A percentile compares a stretch with the other conserved stretches of the same genome.
Conservation (phyloP, 345 rosid genomes). For the Durio zibethinus region DNA sequence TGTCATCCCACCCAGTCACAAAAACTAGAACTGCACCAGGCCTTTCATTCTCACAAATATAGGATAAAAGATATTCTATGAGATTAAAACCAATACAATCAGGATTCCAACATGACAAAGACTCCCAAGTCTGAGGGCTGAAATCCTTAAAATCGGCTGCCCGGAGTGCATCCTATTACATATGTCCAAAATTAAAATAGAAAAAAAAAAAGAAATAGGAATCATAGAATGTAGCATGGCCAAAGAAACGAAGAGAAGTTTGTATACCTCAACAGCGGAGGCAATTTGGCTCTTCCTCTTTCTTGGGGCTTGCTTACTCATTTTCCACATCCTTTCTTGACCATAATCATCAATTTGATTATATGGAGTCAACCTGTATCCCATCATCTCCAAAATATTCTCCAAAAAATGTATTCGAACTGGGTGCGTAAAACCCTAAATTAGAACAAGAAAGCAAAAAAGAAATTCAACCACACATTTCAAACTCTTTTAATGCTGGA, state of each 20-base stretch:
- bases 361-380: slow-evolving; percentile 66
- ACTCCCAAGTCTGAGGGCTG: slow-evolving; percentile 57
- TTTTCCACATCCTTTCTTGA: slow-evolving; percentile 85
- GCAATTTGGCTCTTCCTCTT: slow-evolving; percentile 90
- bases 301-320: slow-evolving; percentile 71
- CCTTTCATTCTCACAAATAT: slow-evolving; percentile 65
- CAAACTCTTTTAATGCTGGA: neutral
- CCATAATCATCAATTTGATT: slow-evolving; percentile 95
- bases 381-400: slow-evolving; percentile 66
- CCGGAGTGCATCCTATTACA: slow-evolving; percentile 63
- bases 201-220: neutral
- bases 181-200: slow-evolving; percentile 12
- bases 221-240: slow-evolving; percentile 7
- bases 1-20: slow-evolving; percentile 99
- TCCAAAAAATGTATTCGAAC: slow-evolving; percentile 74
- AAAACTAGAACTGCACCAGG: slow-evolving; percentile 87
- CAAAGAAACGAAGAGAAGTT: slow-evolving; percentile 4
- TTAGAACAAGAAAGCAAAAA: slow-evolving; percentile 25
- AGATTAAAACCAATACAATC: slow-evolving; percentile 93
- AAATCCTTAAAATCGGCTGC: slow-evolving; percentile 65
- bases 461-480: neutral
- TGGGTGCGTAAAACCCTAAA: slow-evolving; percentile 80
- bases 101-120: slow-evolving; percentile 88
- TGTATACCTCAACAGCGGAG: slow-evolving; percentile 72
- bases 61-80: slow-evolving; percentile 60